Base-by-base conservation (phyloP, 345 rosid genomes). In the Cardamine resedifolia region DNA sequence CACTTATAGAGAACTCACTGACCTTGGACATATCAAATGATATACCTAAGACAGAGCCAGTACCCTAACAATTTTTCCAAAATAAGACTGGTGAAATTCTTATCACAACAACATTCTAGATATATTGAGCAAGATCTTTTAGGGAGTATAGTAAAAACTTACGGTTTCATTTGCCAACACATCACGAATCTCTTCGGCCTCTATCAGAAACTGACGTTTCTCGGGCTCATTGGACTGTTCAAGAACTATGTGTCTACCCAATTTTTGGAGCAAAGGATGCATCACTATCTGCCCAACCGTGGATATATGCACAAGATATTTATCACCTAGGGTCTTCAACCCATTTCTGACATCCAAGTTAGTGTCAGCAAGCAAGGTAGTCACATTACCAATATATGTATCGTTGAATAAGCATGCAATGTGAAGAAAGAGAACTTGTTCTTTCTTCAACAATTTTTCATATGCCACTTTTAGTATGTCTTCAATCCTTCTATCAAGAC, bases 331-430 rank as follows among this genome's bases (percentile, higher is more conserved):
- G 58, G 39, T 47, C 19, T 59, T 58, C 14, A 70, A 7, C 28
- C 74, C 74, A 34, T 47, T 21, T 33, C 6, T 6, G 26, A 70
- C 38, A 33, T 68, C 19, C 19, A 27, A 16, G 6, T 78, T 26
- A 15, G 38, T 66, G 18, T 48, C 64, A 6, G 66, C 66, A 0
- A 76, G 61, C 19, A 76, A 56, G 20, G 28, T 27, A 15, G 1
- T 48, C 39, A 78, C 55, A 19, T 3, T 0, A 18, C 61, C 49
- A 24, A n/a, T 1, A 4, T 34, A 4, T 31, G 57, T 28, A 5
- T 77, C 65, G 18, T 63, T 75, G 11, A 78, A 78, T 64, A 80
- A 80, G 28, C 66, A 72, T 3, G 82, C 82, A 33, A 83, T 76
- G 30, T 81, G 83, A 4, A 78, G 64, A 79, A 81, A 83, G 0